phyloP scores from a whole-genome alignment of 352 stramenopile species.

The Pythium aquatile region DNA sequence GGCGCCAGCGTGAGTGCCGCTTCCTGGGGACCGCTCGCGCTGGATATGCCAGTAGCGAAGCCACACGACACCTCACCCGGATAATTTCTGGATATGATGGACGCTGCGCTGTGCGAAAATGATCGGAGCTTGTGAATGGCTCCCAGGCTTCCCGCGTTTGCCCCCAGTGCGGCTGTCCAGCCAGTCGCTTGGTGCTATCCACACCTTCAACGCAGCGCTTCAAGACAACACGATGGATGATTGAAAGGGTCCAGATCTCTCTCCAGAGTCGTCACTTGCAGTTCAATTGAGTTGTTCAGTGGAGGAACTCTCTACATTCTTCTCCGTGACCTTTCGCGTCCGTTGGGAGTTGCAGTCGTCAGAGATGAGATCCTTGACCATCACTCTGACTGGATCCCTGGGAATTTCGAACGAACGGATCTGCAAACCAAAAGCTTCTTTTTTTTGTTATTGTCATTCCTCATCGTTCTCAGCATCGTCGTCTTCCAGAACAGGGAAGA shows the following conservation, averaged over 20 bases:
- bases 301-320: not conserved
- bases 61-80: not conserved
- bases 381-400: not conserved
- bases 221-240: not conserved
- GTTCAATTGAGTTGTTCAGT: not conserved
- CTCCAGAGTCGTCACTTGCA: not conserved
- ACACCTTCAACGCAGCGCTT: not conserved
- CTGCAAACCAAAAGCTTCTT: not conserved
- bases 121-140: not conserved
- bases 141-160: not conserved
- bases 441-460: not conserved
- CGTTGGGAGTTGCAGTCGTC: not conserved
- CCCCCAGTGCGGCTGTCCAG: not conserved
- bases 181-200: not conserved
- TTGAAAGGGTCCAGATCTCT: not conserved
- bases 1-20: not conserved
- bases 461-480: constrained; percentile 14
- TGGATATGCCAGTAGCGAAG: constrained; percentile 1
- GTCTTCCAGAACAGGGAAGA: constrained; percentile 16
- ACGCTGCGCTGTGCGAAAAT: not conserved
- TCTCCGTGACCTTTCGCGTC: not conserved
- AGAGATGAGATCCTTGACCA: constrained; percentile 2
- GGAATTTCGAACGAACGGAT: not conserved
- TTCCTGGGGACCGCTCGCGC: not conserved
- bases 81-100: not conserved